These are phyloP conservation scores for Tulasnella sp. DNA, from an alignment of 768 basidiomycete genomes.

Conservation along the genomic window DNA sequence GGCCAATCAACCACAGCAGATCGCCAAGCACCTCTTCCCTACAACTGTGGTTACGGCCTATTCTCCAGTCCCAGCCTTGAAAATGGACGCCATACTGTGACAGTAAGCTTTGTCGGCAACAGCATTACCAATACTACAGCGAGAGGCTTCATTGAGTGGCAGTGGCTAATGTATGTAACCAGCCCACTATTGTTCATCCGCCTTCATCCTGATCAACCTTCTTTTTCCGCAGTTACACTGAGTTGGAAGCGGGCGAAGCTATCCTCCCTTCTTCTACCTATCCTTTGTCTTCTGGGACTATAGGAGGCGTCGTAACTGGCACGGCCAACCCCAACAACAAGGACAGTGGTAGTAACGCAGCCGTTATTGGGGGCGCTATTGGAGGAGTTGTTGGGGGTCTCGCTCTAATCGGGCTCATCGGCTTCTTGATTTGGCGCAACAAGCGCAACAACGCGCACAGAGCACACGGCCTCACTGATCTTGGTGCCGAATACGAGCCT, in stretches of 20 bases:
- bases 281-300: not conserved
- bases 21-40: not conserved
- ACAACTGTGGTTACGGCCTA: not conserved
- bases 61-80: not conserved
- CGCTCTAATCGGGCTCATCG: not conserved
- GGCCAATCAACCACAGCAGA: not conserved
- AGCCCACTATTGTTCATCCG: not conserved
- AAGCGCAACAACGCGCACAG: conserved; percentile 1
- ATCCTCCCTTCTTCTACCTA: not conserved
- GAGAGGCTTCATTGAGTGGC: not conserved
- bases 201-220: not conserved
- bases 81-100: not conserved
- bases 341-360: not conserved
- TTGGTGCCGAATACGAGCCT: not conserved
- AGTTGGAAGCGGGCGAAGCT: not conserved
- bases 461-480: too few relatives aligned
- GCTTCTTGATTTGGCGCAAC: not conserved
- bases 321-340: not conserved
- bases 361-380: conserved; percentile 3
- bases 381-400: not conserved
- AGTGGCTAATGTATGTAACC: not conserved
- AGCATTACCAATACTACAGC: not conserved
- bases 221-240: not conserved
- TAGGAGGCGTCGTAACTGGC: not conserved
- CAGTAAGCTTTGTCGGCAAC: not conserved